A percentile compares a stretch with the other conserved stretches of the same genome.
These are phyloP conservation scores for Pestalotiopsis sp. DNA, from an alignment of 2,329 filamentous ascomycete genomes.

Conservation along the genomic window DNA sequence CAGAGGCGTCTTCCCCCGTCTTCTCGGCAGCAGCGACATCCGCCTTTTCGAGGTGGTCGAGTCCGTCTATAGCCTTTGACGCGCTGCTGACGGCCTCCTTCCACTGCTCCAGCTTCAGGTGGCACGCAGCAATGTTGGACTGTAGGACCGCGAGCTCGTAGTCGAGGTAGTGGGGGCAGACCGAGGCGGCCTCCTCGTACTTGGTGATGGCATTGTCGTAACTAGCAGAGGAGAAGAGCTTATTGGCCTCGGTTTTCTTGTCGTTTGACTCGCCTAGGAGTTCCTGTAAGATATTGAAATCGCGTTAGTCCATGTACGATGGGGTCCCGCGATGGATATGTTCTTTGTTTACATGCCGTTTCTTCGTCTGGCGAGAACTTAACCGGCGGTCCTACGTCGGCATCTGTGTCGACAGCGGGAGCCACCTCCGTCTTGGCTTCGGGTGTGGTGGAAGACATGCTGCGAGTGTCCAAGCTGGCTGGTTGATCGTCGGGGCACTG, in stretches of 20 bases:
- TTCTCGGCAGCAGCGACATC: slow-evolving; percentile 22
- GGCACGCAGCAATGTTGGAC: slow-evolving; percentile 87
- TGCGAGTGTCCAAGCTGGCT: neutral
- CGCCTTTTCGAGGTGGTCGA: slow-evolving; percentile 60
- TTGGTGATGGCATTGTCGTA: slow-evolving; percentile 77
- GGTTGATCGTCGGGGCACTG: neutral
- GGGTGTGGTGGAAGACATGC: slow-evolving; percentile 4
- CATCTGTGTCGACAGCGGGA: slow-evolving; percentile 16
- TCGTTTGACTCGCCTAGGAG: slow-evolving; percentile 71
- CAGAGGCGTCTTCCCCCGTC: slow-evolving; percentile 30
- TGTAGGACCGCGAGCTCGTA: slow-evolving; percentile 86
- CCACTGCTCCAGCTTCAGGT: slow-evolving; percentile 84
- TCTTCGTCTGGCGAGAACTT: slow-evolving; percentile 58
- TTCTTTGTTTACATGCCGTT: slow-evolving; percentile 42
- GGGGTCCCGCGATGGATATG: slow-evolving; percentile 1
- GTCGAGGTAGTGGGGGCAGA: slow-evolving; percentile 81
- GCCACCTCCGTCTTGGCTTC: slow-evolving; percentile 18
- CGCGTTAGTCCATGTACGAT: slow-evolving; percentile 7
- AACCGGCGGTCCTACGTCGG: slow-evolving; percentile 31
- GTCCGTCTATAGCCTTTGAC: slow-evolving; percentile 67
- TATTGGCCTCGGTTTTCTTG: slow-evolving; percentile 76
- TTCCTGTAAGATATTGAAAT: slow-evolving; percentile 40
- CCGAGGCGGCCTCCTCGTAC: slow-evolving; percentile 78
- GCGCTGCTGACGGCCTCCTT: slow-evolving; percentile 77
- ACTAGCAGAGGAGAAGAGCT: slow-evolving; percentile 70